phyloP scores from a whole-genome alignment of 2,329 filamentous ascomycete species.

The Pseudogymnoascus sp. region DNA sequence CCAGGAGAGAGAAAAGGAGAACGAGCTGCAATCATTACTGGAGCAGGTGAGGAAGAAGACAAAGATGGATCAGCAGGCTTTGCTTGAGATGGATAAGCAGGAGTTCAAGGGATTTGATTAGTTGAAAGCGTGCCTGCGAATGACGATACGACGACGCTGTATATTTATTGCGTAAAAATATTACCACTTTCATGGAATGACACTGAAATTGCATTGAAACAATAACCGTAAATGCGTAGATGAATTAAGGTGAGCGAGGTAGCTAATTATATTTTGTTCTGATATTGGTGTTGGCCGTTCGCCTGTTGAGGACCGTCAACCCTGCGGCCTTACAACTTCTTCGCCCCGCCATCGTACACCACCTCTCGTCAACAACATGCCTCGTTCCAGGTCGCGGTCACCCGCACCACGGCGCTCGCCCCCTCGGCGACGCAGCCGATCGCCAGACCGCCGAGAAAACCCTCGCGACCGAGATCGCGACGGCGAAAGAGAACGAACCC shows the following conservation, averaged over 20 bases:
- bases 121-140: conserved; percentile 12
- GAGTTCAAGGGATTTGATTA: conserved; percentile 30
- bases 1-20: conserved; percentile 56
- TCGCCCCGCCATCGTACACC: background rate
- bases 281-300: background rate
- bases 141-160: conserved; percentile 9
- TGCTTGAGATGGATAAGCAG: conserved; percentile 31
- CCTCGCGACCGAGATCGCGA: conserved; percentile 14
- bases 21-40: conserved; percentile 58
- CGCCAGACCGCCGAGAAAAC: conserved; percentile 28
- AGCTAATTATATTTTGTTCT: background rate
- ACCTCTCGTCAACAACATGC: background rate
- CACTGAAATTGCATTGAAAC: background rate
- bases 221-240: background rate
- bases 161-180: conserved; percentile 5
- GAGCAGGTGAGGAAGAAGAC: conserved; percentile 47
- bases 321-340: background rate
- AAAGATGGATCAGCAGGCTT: conserved; percentile 34
- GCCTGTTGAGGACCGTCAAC: background rate
- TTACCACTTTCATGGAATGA: conserved; percentile 2
- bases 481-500: conserved; percentile 31
- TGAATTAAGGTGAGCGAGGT: background rate
- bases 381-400: conserved; percentile 20
- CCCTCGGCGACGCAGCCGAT: conserved; percentile 36
- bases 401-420: conserved; percentile 18